Conservation (phyloP, 176 grass and related monocot species). For the Bonia amplexicaulis region DNA sequence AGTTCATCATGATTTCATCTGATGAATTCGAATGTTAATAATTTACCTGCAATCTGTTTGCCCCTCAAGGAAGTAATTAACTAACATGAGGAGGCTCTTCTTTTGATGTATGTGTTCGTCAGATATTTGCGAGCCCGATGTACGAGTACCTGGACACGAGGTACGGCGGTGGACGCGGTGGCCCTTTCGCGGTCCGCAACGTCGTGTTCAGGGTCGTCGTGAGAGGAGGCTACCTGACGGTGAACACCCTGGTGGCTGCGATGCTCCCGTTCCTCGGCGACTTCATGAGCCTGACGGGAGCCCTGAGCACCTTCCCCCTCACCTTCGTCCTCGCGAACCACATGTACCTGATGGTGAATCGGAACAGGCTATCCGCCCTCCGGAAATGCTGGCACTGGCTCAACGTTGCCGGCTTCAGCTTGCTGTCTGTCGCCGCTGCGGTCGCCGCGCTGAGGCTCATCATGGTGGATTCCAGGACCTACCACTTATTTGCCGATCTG, state of each 20-base stretch:
- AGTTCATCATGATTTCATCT: no score
- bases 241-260: slow-evolving; percentile 86
- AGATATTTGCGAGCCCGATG: slow-evolving; percentile 99
- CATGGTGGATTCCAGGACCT: slow-evolving; percentile 70
- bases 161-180: slow-evolving; percentile 61
- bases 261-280: slow-evolving; percentile 82
- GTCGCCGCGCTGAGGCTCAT: slow-evolving; percentile 79
- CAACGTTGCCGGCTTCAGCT: slow-evolving; percentile 72
- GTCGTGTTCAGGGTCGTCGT: slow-evolving; percentile 64
- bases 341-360: slow-evolving; percentile 83
- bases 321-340: slow-evolving; percentile 94
- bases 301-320: slow-evolving; percentile 86
- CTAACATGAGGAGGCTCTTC: not conserved
- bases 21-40: no score
- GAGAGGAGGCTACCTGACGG: slow-evolving; percentile 74
- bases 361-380: slow-evolving; percentile 46
- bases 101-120: not conserved
- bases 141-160: slow-evolving; percentile 90
- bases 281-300: slow-evolving; percentile 95
- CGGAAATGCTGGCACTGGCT: slow-evolving; percentile 89
- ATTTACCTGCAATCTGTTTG: not conserved
- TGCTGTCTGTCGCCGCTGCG: slow-evolving; percentile 51
- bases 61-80: not conserved
- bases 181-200: slow-evolving; percentile 69
- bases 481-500: slow-evolving; percentile 89